Conservation (phyloP, 169 alveolate genomes). For the Cryptosporidium ubiquitum region DNA sequence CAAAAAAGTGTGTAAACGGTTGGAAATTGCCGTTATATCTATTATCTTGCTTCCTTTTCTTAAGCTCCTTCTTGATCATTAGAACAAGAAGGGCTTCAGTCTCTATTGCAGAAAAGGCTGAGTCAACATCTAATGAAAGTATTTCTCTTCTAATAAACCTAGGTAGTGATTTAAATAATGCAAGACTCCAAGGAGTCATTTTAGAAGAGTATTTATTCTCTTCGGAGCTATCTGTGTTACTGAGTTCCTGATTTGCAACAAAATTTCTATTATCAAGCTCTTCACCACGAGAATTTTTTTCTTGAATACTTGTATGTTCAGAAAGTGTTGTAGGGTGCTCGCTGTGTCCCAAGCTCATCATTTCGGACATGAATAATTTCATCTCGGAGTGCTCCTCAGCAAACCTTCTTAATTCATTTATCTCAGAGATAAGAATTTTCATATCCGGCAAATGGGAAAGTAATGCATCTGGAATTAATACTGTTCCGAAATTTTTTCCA, state of each 20-base stretch:
- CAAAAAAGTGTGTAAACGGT: constrained; percentile 96
- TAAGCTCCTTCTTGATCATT: constrained; percentile 93
- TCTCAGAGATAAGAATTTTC: constrained; percentile 89
- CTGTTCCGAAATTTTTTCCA: constrained; percentile 95
- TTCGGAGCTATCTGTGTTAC: background rate
- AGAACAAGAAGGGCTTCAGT: constrained; percentile 94
- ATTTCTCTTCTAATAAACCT: constrained; percentile 90
- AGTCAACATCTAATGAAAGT: constrained; percentile 84
- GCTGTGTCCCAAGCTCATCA: constrained; percentile 68
- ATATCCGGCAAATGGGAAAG: constrained; percentile 94
- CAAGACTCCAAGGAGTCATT: constrained; percentile 94
- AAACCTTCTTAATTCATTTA: constrained; percentile 83
- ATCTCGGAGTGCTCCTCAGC: constrained; percentile 64
- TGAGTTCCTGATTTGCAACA: background rate
- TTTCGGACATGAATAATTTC: constrained; percentile 64
- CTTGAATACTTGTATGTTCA: constrained; percentile 8
- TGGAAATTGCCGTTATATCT: constrained; percentile 92
- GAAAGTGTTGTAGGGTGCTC: constrained; percentile 32
- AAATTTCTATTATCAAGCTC: background rate
- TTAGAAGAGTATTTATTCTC: constrained; percentile 78
- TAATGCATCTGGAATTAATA: constrained; percentile 96
- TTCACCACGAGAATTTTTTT: background rate
- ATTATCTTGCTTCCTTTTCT: constrained; percentile 88
- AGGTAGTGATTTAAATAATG: constrained; percentile 92
- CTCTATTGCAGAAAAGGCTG: constrained; percentile 84